Evolutionary conservation across 805 yeast species (phyloP), one percentile per base, ranked within the genome.

Genomic region (Wickerhamiella occidentalis): DNA sequence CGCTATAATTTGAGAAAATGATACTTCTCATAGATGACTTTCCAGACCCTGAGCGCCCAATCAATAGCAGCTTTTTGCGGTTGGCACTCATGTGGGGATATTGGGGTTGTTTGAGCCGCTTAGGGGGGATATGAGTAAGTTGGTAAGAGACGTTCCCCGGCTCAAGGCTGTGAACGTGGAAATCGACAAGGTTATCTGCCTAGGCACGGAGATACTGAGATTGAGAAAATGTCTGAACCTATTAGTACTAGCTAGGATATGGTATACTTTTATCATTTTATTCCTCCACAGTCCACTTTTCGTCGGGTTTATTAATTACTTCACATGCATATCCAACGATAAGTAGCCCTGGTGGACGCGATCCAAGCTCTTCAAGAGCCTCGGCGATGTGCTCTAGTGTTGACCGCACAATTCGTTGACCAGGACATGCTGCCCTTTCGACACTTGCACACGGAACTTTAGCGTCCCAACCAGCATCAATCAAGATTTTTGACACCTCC

Each of bases 1-100:
- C 98, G 1, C 95, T 85, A 65, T 92, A 92, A 62, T 92, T 92
- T 58, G 94, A 58, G 65, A 92, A 92, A 56, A 92, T 92, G 53
- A 92, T 90, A 42, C 95, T 85, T 58, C 97, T 73, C 98, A 92
- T 92, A 1, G 96, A 87, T 2, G 96, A 86, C 64, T 92, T 92
- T 1, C 98, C 98, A 4, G 96, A 85, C 40, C 98, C 97, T 23
- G 94, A 82, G 41, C 97, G 82, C 68, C 97, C 96, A 79, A 80
- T 81, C 25, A 80, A 68, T 37, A 80, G 69, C 37, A 81, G 70
- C 61, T 81, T 81, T 64, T 79, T 77, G 50, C 83, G 52, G 40
- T 52, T 54, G 6, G 62, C 55, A n/a, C 58, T 51, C 58, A 57
- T 57, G 46, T 21, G 19, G 17, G 45, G 36, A 6, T 2, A 52